These are phyloP conservation scores for Arabidopsis lyrata DNA, from an alignment of 441 rosid species.

Conservation along the genomic window DNA sequence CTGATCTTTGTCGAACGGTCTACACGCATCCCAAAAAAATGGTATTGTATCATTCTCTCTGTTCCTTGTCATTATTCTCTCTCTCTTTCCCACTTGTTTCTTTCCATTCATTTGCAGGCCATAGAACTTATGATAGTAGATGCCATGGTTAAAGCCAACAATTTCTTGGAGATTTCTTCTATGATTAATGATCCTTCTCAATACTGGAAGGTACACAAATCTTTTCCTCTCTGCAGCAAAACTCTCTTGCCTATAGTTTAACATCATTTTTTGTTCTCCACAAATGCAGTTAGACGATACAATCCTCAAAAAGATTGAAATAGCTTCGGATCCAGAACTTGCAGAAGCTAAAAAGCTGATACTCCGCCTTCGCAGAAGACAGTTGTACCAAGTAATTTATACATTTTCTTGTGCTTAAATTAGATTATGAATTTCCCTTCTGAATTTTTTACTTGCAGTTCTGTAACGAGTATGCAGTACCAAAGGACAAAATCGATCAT, in stretches of 20 bases:
- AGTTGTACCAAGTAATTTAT: constrained; percentile 74
- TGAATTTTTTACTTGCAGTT: constrained; percentile 57
- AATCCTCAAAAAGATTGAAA: constrained; percentile 82
- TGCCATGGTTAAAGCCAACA: constrained; percentile 83
- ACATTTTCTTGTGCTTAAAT: neutral
- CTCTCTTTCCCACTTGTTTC: constrained; percentile 1
- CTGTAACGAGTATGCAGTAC: constrained; percentile 95
- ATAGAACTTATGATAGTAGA: constrained; percentile 90
- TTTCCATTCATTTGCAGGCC: constrained; percentile 61
- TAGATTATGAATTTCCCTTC: neutral
- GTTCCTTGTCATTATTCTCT: neutral
- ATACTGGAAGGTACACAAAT: constrained; percentile 78
- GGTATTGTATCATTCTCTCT: constrained; percentile 52
- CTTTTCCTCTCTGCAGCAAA: constrained; percentile 1
- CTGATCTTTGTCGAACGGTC: constrained; percentile 92
- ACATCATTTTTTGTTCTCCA: neutral
- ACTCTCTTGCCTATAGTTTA: neutral
- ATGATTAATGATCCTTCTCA: constrained; percentile 71
- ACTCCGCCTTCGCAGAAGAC: constrained; percentile 79
- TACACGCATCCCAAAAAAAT: constrained; percentile 94
- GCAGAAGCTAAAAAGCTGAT: constrained; percentile 81
- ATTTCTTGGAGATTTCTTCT: constrained; percentile 63
- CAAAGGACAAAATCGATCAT: constrained; percentile 79
- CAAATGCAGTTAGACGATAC: constrained; percentile 84
- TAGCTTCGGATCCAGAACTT: constrained; percentile 68